Base-by-base conservation (phyloP, 2,329 filamentous ascomycete genomes). In the Xylariaceae sp. region DNA sequence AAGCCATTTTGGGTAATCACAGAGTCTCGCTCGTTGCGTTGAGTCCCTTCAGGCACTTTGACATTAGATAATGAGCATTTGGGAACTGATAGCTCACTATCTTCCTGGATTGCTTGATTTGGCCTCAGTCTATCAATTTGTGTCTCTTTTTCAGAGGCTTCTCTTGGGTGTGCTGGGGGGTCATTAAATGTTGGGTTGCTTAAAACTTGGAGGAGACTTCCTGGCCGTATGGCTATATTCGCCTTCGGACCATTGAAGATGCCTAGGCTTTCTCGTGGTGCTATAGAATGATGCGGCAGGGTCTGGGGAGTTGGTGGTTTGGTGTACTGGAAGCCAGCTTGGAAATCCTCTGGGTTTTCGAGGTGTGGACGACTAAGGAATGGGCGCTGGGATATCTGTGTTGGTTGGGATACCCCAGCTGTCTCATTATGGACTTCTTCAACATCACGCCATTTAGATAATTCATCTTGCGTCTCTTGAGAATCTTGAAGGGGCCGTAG, bases 281-380 rank as follows among this genome's bases (percentile, higher is more conserved):
- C 29, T 3, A 23, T 44, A n/a, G 26, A 16, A 3, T 36, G 50
- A 15, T 37, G 9, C 8, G 53, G 20, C 32, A 50, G 32, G 4
- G 6, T 33, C n/a, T 56, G 55, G 36, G 44, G 33, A 32, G 51
- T 32, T 32, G 61, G 61, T 10, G 56, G 53, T 27, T 46, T 64
- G 13, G 53, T 58, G 18, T 57, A 66, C 36, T 64, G 59, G 40
- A 67, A 65, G 3, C 39, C 48, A 29, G 53, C 36, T 16, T 47
- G 55, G 29, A 66, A 62, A 41, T 64, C 50, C 3, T 60, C 42
- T 1, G 57, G 44, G 9, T 58, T 52, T 18, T 65, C 64, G 24
- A 45, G 41, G 26, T 42, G 7, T 6, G 60, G 64, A 8, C 58
- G 61, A 8, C 47, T 53, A 23, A 67, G 53, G 21, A 51, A 59